phyloP scores from a whole-genome alignment of 208 protist genomes.

The Zelonia costaricensis region DNA sequence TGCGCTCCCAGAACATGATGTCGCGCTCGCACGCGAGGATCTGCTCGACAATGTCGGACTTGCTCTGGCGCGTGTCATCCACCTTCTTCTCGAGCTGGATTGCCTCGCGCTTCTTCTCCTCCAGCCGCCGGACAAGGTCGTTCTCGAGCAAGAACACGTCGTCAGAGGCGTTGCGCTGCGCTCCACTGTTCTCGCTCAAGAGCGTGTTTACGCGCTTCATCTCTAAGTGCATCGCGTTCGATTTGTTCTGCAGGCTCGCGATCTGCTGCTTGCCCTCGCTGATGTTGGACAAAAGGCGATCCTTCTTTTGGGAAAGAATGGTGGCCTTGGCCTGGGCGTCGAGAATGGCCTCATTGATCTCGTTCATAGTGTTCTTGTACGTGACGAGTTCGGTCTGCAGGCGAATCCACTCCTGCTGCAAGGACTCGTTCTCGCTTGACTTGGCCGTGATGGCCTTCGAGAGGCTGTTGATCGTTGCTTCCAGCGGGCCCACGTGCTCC shows the following conservation, averaged over 20 bases:
- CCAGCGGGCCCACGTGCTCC: constrained; percentile 93
- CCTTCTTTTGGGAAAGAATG: constrained; percentile 91
- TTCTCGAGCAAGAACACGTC: constrained; percentile 93
- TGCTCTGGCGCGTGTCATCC: constrained; percentile 71
- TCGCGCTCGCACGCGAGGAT: constrained; percentile 93
- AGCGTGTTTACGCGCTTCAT: constrained; percentile 94
- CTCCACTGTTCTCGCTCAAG: constrained; percentile 79
- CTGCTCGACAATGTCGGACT: constrained; percentile 83
- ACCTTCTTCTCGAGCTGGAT: constrained; percentile 90
- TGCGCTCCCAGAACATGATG: constrained; percentile 96
- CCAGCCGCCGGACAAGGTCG: constrained; percentile 85
- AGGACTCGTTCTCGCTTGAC: constrained; percentile 87
- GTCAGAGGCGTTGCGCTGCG: constrained; percentile 81
- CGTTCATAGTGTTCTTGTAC: constrained; percentile 89
- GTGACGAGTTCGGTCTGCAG: constrained; percentile 95
- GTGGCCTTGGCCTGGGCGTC: constrained; percentile 86
- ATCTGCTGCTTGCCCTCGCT: constrained; percentile 81
- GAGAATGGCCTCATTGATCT: constrained; percentile 87
- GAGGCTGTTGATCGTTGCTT: constrained; percentile 96
- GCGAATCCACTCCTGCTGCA: constrained; percentile 96
- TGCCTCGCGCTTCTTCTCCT: constrained; percentile 91
- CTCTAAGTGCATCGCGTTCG: constrained; percentile 91
- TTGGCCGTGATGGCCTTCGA: constrained; percentile 92
- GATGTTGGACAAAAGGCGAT: constrained; percentile 82
- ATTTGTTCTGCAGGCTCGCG: constrained; percentile 74